Base-by-base conservation (phyloP, 768 basidiomycete genomes). In the Lactifluus hygrophoroides region DNA sequence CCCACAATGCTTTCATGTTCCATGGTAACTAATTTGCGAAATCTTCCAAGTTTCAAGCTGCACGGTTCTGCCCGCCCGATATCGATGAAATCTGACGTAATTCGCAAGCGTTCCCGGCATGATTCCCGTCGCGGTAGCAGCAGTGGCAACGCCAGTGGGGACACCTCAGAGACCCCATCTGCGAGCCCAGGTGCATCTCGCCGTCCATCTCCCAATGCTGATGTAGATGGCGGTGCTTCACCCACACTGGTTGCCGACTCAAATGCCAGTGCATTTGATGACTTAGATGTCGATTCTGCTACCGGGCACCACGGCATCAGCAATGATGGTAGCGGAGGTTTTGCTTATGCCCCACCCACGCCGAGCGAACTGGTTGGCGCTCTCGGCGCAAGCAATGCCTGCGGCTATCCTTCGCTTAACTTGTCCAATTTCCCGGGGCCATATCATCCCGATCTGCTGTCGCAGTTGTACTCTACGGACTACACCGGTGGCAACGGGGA, bases 71-170 rank as follows among this genome's bases (percentile, higher is more conserved):
- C 86, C 2, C 84, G 90, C 27, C 90, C 90, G 1, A 89, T 91
- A 60, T 89, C 87, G 5, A 92, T 93, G 90, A 92, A 92, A 69
- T 90, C 88, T 4, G 90, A 93, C 62, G 84, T 91, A 34, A 90
- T 93, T 64, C 86, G 90, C 62, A 92, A 92, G 68, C 84, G 90
- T 37, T 88, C 90, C 2, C 77, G 90, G 2, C 88, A 90, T 64
- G 88, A 91, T 58, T 84, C 86, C 21, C 81, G 87, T 30, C 80
- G 85, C n/a, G 65, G 73, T 51, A 79, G 78, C 14, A 46, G 23
- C 34, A 57, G 61, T 5, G 21, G 21, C 42, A 32, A 45, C 6
- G 34, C 25, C n/a, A 45, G 49, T 25, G 73, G 72, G 61, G 76
- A 74, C 43, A 69, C 74, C 25, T 78, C 83, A 46, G 86, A 88